Base-by-base conservation (phyloP, 768 basidiomycete genomes). In the Calocera viscosa region DNA sequence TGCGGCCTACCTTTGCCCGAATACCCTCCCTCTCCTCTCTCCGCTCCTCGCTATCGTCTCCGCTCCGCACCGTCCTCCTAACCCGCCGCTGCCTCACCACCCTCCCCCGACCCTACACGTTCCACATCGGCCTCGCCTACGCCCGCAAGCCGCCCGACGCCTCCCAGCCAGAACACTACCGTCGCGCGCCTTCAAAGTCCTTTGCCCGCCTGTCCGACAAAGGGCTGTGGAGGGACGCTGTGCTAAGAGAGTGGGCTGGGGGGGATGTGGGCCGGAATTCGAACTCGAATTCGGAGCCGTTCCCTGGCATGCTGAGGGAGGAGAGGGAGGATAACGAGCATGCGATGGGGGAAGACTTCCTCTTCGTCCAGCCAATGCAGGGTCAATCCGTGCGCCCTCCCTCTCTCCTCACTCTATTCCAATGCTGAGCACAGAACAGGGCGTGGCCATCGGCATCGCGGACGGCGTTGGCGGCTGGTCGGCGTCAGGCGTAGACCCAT, bases 391-490 rank as follows among this genome's bases (percentile, higher is more conserved):
- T 60, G 53, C 24, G 53, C 53, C 43, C 19, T 19, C 43, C 19
- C 43, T 7, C 43, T 47, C 19, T 3, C 24, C 43, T 7, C 43
- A 3, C 43, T 19, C 43, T 19, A 5, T 24, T 19, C 43, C 43
- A 47, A 19, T 19, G 24, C 43, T 47, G 19, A 47, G 8, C 35
- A 5, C 35, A 7, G 19, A 5, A 17, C 43, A 91, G 89, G 89
- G 89, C 26, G 74, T 90, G 32, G 83, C 88, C 1, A 80, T 96
- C 65, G 92, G 91, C 39, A 84, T 96, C 2, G 90, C 93, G 40
- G 94, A 97, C 71, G 94, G 94, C 22, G 93, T 96, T 2, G 93
- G 93, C 1, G 93, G 94, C 22, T 97, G 94, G 94, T 82, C 84
- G 63, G 84, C 87, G 39, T 83, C 84, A 30, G 89, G 91, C 17